Evolutionary conservation across 345 rosid species (phyloP).

Genomic region (Kandelia obovata): DNA sequence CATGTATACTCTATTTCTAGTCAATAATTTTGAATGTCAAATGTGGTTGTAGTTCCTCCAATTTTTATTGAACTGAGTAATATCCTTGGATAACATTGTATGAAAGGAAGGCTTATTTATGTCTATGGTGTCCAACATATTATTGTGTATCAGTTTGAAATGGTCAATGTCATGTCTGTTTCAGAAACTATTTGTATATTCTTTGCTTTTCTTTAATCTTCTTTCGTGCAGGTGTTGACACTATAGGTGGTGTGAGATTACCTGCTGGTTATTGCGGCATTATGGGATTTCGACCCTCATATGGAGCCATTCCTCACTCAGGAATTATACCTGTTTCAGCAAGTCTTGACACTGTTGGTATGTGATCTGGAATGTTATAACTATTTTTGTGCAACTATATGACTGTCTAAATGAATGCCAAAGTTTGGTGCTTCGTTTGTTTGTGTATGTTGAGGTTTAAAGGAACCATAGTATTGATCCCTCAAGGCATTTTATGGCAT

Average conservation of each 20-base stretch:
- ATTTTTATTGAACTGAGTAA: neutral
- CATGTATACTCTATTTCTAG: too few species aligned
- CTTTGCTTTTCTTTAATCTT: neutral
- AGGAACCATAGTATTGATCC: neutral
- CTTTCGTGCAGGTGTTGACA: conserved; percentile 62
- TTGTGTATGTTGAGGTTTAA: neutral
- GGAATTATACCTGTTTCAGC: conserved; percentile 68
- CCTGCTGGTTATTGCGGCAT: conserved; percentile 85
- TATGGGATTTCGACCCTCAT: conserved; percentile 79
- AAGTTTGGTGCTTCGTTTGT: neutral
- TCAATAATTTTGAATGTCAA: neutral
- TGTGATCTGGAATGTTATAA: conserved; percentile 16
- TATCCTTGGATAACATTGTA: neutral
- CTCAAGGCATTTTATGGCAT: neutral
- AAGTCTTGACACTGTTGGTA: conserved; percentile 89
- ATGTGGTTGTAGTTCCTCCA: neutral
- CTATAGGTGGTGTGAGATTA: conserved; percentile 87
- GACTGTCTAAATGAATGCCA: neutral
- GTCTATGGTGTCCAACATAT: neutral
- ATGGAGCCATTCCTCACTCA: conserved; percentile 54
- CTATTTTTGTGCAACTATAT: neutral
- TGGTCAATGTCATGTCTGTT: neutral
- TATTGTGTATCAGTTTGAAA: neutral
- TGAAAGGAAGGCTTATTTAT: neutral
- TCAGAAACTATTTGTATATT: neutral